Conservation (phyloP, 169 alveolate species). For the Plasmodium coatneyi region DNA sequence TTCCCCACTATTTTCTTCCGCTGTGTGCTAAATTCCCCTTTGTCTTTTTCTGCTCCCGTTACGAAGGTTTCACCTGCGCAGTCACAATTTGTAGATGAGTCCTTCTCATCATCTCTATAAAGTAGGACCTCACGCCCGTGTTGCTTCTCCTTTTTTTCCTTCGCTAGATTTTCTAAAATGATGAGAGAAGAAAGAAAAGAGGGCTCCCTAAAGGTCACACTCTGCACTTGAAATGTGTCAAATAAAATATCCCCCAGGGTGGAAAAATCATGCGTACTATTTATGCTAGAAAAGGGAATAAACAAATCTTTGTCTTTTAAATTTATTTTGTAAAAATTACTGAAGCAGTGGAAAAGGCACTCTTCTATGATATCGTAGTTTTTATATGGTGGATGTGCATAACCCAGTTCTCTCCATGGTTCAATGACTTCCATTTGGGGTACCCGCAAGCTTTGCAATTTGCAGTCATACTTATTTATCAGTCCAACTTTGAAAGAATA, state of each 20-base stretch:
- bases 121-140: not conserved
- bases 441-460: constrained; percentile 60
- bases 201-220: constrained; percentile 50
- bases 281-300: constrained; percentile 67
- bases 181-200: constrained; percentile 63
- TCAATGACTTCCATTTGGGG: constrained; percentile 69
- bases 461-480: constrained; percentile 40
- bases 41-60: not conserved
- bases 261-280: constrained; percentile 51
- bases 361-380: constrained; percentile 69
- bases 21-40: not conserved
- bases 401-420: constrained; percentile 68
- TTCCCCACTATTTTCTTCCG: not conserved
- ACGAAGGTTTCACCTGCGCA: not conserved
- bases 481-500: constrained; percentile 68
- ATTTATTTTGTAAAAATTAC: constrained; percentile 62
- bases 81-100: not conserved
- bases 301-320: constrained; percentile 64
- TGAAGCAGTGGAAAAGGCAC: constrained; percentile 47
- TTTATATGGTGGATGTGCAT: constrained; percentile 57
- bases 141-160: constrained; percentile 1
- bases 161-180: constrained; percentile 19
- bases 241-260: constrained; percentile 63
- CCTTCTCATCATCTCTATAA: constrained; percentile 31
- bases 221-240: constrained; percentile 59